phyloP scores from a whole-genome alignment of 441 rosid species.

The Jatropha multifida region DNA sequence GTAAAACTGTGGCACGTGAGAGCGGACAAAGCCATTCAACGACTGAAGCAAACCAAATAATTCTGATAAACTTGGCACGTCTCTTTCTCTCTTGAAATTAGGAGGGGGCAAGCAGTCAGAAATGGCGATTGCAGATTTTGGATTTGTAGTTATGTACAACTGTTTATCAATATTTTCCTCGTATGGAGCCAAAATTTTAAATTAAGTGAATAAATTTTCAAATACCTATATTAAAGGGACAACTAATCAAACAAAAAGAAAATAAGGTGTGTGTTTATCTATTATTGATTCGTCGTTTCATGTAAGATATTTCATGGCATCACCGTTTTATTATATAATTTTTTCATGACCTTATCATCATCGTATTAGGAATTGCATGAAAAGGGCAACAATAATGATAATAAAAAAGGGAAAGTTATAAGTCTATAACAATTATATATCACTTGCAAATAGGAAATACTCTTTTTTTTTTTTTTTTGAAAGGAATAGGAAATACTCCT shows the following conservation, averaged over 20 bases:
- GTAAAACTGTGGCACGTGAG: constrained; percentile 1
- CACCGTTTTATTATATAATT: no score
- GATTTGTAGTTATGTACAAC: neutral
- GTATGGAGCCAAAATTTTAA: no score
- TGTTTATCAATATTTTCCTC: neutral
- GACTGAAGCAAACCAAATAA: constrained; percentile 1
- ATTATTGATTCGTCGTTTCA: no score
- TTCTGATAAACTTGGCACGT: constrained; percentile 3
- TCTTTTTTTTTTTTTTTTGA: no score
- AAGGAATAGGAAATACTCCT: no score
- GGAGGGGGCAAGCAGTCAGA: constrained; percentile 17
- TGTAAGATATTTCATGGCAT: no score
- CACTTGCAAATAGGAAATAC: constrained; percentile 11
- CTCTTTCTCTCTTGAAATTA: neutral
- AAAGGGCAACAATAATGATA: no score
- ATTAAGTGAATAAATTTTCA: no score
- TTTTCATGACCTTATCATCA: constrained; percentile 14
- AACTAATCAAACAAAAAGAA: no score
- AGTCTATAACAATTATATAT: constrained; percentile 3
- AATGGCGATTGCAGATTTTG: constrained; percentile 12
- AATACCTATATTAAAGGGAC: no score
- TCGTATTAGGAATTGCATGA: neutral
- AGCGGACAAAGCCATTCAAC: neutral
- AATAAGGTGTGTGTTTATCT: no score
- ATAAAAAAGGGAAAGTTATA: neutral